A percentile compares a stretch with the other conserved stretches of the same genome.
Evolutionary conservation across 2,329 filamentous ascomycete genomes (phyloP).

Genomic region (Claviceps purpurea): DNA sequence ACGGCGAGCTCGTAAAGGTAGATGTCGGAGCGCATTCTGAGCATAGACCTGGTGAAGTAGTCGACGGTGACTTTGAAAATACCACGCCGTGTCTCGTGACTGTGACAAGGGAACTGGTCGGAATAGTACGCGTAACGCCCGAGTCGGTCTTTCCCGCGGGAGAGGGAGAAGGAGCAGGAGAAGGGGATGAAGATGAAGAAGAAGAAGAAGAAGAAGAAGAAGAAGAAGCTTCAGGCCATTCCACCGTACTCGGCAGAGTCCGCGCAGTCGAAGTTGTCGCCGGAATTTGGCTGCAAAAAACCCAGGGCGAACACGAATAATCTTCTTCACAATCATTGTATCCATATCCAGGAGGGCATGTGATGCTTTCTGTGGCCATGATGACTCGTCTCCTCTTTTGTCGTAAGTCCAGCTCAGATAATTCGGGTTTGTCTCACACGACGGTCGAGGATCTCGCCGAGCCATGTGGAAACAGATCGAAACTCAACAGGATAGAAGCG

Average conservation of each 20-base stretch:
- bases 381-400: neutral
- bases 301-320: slow-evolving; percentile 31
- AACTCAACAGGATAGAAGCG: too few species aligned
- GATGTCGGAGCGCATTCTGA: neutral
- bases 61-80: slow-evolving; percentile 9
- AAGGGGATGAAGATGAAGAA: too few species aligned
- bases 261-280: neutral
- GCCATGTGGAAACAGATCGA: too few species aligned
- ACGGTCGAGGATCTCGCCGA: too few species aligned
- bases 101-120: slow-evolving; percentile 21
- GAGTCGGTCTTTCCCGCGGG: slow-evolving; percentile 20
- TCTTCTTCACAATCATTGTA: slow-evolving; percentile 21
- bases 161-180: neutral
- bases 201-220: neutral
- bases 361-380: neutral
- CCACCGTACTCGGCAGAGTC: neutral
- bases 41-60: neutral
- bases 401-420: neutral
- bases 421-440: neutral
- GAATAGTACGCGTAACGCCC: slow-evolving; percentile 22
- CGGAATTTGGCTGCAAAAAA: slow-evolving; percentile 24
- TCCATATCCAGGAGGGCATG: slow-evolving; percentile 17
- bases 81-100: slow-evolving; percentile 21
- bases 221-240: too few species aligned
- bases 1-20: neutral